These are phyloP conservation scores for Cyberlindnera saturnus DNA, from an alignment of 805 yeast genomes.

Conservation along the genomic window DNA sequence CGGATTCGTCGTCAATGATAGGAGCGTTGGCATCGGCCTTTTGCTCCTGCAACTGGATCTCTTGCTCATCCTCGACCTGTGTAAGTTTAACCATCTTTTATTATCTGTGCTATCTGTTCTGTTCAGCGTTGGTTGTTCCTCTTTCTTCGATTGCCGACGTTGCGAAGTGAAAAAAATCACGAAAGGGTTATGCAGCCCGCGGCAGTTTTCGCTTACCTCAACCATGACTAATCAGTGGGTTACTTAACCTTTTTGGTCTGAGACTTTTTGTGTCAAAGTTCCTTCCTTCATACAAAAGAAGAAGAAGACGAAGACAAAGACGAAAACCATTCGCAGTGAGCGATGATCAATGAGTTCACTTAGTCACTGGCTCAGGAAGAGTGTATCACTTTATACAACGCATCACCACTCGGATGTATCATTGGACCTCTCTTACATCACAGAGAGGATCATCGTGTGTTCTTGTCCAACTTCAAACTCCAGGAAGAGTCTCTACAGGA, in stretches of 20 bases:
- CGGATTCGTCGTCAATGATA: slow-evolving; percentile 38
- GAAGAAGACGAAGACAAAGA: too few species aligned
- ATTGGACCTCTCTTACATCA: slow-evolving; percentile 64
- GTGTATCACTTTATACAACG: neutral
- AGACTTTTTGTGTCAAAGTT: neutral
- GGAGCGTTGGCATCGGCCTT: slow-evolving; percentile 27
- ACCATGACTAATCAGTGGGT: too few species aligned
- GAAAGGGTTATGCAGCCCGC: too few species aligned
- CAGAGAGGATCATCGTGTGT: slow-evolving; percentile 60
- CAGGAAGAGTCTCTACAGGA: slow-evolving; percentile 42
- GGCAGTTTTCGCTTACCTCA: too few species aligned
- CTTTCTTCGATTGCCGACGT: neutral
- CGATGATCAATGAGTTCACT: too few species aligned
- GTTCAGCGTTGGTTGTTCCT: neutral
- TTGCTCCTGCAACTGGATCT: slow-evolving; percentile 26
- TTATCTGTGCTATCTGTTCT: neutral
- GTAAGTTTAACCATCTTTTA: slow-evolving; percentile 67
- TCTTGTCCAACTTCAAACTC: slow-evolving; percentile 60
- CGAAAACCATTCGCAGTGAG: too few species aligned
- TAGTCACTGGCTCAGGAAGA: neutral
- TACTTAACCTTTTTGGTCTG: too few species aligned
- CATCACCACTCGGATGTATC: slow-evolving; percentile 11
- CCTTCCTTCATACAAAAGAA: neutral
- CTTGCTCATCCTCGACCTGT: slow-evolving; percentile 53
- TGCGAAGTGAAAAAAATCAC: too few species aligned